A percentile compares a stretch with the other conserved stretches of the same genome.
Evolutionary conservation across 192 early-diverging fungal genomes (phyloP).

Genomic region (Paraglomus occultum): DNA sequence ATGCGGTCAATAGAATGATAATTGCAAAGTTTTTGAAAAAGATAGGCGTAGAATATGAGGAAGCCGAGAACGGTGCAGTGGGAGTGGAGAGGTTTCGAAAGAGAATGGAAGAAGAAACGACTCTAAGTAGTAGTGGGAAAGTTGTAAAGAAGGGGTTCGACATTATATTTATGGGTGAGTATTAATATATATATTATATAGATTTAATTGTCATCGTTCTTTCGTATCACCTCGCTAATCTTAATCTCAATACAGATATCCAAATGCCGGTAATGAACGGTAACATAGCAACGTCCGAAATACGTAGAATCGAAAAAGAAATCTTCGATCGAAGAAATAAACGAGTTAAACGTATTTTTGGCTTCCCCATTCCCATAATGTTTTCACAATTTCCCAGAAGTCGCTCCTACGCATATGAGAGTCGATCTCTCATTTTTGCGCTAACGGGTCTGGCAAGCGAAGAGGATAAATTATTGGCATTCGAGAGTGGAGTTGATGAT

Average conservation of each 20-base stretch:
- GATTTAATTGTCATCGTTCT: not conserved
- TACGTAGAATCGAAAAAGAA: conserved; percentile 40
- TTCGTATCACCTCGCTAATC: not conserved
- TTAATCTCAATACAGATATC: conserved; percentile 24
- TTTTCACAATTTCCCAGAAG: not conserved
- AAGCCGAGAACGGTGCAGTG: conserved; percentile 46
- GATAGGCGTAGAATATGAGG: conserved; percentile 39
- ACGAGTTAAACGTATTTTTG: not conserved
- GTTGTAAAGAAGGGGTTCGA: conserved; percentile 36
- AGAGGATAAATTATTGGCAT: conserved; percentile 40
- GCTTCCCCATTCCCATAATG: not conserved
- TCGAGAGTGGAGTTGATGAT: conserved; percentile 45
- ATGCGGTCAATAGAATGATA: conserved; percentile 45
- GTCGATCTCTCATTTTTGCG: conserved; percentile 38
- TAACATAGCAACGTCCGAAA: conserved; percentile 41
- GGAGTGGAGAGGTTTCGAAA: conserved; percentile 39
- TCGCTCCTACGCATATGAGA: not conserved
- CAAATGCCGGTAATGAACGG: conserved; percentile 53
- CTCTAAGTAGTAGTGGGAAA: conserved; percentile 6
- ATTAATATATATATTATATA: not conserved
- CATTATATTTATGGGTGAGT: conserved; percentile 44
- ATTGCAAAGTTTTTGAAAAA: conserved; percentile 43
- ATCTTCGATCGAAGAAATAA: not conserved
- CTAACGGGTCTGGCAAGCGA: conserved; percentile 43
- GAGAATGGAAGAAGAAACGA: conserved; percentile 26